Percentiles rank a stretch among this genome's conserved stretches.
Conservation (phyloP, 805 yeast genomes). For the Barnettozyma siamensis region DNA sequence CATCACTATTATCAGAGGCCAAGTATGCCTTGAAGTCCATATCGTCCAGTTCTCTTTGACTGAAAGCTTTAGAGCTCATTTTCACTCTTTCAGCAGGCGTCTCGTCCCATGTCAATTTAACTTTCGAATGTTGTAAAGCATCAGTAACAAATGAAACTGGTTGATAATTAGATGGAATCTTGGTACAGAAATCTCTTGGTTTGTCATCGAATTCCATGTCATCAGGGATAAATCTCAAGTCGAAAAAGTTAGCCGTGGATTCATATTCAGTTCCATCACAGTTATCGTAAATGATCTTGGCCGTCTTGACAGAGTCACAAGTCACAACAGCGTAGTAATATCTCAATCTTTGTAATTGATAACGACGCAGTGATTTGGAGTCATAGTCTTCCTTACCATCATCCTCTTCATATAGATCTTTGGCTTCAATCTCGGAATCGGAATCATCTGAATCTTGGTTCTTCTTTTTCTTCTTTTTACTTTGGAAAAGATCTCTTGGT, state of each 20-base stretch:
- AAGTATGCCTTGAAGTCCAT: constrained; percentile 91
- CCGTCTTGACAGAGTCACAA: constrained; percentile 70
- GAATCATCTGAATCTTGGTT: constrained; percentile 43
- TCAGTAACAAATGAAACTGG: constrained; percentile 85
- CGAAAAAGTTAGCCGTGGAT: constrained; percentile 91
- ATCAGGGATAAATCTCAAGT: constrained; percentile 87
- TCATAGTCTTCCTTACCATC: constrained; percentile 82
- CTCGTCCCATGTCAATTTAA: constrained; percentile 96
- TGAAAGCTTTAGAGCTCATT: constrained; percentile 72
- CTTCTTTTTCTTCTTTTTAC: constrained; percentile 31
- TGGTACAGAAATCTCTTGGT: constrained; percentile 67
- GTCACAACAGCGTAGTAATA: constrained; percentile 88
- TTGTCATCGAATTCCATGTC: constrained; percentile 82
- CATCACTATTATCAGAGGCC: constrained; percentile 70
- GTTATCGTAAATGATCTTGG: constrained; percentile 69
- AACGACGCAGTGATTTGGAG: constrained; percentile 74
- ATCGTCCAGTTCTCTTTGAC: constrained; percentile 81
- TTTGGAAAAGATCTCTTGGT: constrained; percentile 71
- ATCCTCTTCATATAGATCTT: constrained; percentile 70
- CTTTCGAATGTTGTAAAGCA: constrained; percentile 94
- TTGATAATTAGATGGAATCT: constrained; percentile 70
- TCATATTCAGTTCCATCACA: constrained; percentile 97
- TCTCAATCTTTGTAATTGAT: constrained; percentile 87
- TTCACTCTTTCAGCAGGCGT: constrained; percentile 86
- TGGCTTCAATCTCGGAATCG: constrained; percentile 55